These are phyloP conservation scores for Raphanus hybrid DNA, from an alignment of 441 rosid species.

Conservation along the genomic window DNA sequence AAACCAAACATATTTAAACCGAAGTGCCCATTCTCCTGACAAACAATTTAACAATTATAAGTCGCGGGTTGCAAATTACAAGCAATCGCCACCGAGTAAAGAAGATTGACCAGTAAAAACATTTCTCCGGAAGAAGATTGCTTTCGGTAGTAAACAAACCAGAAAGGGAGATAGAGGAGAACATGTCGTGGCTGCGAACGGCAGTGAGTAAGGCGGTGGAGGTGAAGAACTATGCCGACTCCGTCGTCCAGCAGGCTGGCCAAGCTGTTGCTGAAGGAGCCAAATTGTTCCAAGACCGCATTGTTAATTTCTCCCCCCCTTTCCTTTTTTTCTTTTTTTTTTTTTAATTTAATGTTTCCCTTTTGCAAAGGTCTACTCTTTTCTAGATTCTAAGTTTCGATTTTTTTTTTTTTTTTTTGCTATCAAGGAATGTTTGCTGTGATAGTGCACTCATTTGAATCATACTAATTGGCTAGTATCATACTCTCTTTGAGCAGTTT, in stretches of 20 bases:
- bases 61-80: neutral
- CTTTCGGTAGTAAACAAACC: neutral
- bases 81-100: neutral
- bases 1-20: too few relatives aligned
- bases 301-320: conserved; percentile 49
- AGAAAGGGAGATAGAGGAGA: neutral
- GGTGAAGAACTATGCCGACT: conserved; percentile 86
- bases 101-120: neutral
- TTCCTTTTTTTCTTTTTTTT: neutral
- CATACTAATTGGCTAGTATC: too few relatives aligned
- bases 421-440: neutral
- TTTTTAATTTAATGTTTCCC: neutral
- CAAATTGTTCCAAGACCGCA: conserved; percentile 92
- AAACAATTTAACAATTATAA: too few relatives aligned
- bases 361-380: neutral
- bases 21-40: too few relatives aligned
- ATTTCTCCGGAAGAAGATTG: neutral
- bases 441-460: neutral
- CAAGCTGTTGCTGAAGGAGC: conserved; percentile 98
- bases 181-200: conserved; percentile 88
- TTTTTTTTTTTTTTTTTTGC: neutral
- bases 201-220: conserved; percentile 97
- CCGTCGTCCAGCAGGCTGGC: conserved; percentile 96
- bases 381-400: conserved; percentile 19
- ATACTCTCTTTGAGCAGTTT: too few relatives aligned